Percentiles rank a stretch among this genome's conserved stretches.
Evolutionary conservation across 2,329 filamentous ascomycete genomes (phyloP).

Genomic region (Penicillium palitans): DNA sequence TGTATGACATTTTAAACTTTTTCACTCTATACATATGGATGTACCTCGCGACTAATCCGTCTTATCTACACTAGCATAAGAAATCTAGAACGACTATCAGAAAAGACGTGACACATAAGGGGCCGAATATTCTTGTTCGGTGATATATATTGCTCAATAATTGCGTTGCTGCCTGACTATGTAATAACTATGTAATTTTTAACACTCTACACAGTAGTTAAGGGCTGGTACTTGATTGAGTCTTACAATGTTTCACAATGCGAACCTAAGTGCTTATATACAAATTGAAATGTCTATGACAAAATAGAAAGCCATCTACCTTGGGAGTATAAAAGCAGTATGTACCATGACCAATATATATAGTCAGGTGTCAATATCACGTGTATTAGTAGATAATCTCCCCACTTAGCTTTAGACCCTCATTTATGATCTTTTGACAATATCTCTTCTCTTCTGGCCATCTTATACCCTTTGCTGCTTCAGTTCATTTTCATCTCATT

Average conservation of each 20-base stretch:
- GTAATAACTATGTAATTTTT: not conserved
- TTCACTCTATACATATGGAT: too few species aligned
- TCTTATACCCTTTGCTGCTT: not conserved
- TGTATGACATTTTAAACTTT: too few species aligned
- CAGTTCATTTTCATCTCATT: not conserved
- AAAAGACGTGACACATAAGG: too few species aligned
- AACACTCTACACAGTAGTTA: too few species aligned
- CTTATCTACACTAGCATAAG: too few species aligned
- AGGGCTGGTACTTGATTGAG: too few species aligned
- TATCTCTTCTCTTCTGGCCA: not conserved
- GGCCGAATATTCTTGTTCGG: not conserved
- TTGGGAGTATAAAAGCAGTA: not conserved
- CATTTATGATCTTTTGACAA: not conserved
- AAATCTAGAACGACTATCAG: too few species aligned
- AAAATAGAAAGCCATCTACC: not conserved
- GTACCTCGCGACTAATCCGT: too few species aligned
- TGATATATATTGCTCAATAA: not conserved
- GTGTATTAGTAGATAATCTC: not conserved
- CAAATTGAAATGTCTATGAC: not conserved
- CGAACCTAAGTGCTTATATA: not conserved
- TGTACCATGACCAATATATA: not conserved
- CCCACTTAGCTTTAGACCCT: not conserved
- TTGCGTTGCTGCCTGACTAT: not conserved
- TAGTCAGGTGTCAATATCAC: conserved; percentile 8
- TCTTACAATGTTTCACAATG: not conserved